Percentiles rank a stretch among this genome's conserved stretches.
Conservation (phyloP, 345 rosid genomes). For the Cochlearia excelsa region DNA sequence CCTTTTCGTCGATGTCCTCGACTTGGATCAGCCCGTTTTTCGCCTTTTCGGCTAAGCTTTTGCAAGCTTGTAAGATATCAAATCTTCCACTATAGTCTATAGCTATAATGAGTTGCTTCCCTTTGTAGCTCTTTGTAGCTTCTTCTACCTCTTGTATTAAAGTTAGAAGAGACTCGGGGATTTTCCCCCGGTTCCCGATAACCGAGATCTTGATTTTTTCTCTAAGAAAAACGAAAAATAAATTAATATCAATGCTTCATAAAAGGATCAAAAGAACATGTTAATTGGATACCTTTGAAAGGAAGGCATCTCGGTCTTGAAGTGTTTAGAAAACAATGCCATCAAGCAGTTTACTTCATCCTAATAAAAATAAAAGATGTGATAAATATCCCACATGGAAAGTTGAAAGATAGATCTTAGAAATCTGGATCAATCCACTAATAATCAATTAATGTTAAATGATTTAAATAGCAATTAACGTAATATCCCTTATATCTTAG, state of each 20-base stretch:
- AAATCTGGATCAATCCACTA: slow-evolving; percentile 17
- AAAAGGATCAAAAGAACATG: neutral
- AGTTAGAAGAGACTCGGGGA: slow-evolving; percentile 42
- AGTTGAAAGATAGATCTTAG: neutral
- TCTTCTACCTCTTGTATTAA: slow-evolving; percentile 47
- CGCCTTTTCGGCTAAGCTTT: slow-evolving; percentile 48
- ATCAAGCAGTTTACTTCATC: slow-evolving; percentile 62
- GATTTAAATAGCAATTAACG: no score
- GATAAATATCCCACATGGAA: neutral
- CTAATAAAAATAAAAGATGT: slow-evolving; percentile 33
- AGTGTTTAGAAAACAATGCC: slow-evolving; percentile 50
- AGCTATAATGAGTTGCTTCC: slow-evolving; percentile 57
- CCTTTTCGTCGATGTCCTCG: slow-evolving; percentile 54
- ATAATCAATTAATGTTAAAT: no score
- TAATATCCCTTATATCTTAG: no score
- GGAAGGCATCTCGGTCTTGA: slow-evolving; percentile 41
- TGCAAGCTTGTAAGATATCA: slow-evolving; percentile 69
- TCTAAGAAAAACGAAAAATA: slow-evolving; percentile 29
- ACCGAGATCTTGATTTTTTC: slow-evolving; percentile 50
- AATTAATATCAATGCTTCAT: neutral
- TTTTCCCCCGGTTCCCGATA: slow-evolving; percentile 56
- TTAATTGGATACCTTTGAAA: slow-evolving; percentile 41
- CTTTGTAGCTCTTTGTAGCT: slow-evolving; percentile 43
- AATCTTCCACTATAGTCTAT: slow-evolving; percentile 70
- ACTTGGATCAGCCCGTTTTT: slow-evolving; percentile 44